Evolutionary conservation across 2,329 filamentous ascomycete species (phyloP).

Genomic region (Pseudogymnoascus sp.): DNA sequence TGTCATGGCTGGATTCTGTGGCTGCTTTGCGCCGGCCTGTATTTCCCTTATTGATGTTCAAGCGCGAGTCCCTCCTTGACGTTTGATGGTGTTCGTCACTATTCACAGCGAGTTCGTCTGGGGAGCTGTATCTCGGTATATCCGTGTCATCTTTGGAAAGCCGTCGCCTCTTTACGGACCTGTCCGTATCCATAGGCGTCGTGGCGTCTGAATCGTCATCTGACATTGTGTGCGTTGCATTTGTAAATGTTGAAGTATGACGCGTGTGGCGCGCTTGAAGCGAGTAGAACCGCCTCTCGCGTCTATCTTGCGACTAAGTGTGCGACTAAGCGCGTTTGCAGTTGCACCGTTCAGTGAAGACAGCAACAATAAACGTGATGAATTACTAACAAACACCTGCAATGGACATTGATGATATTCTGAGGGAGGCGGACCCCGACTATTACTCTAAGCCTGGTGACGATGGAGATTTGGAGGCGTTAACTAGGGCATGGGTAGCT

Average conservation of each 20-base stretch:
- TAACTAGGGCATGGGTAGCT: constrained; percentile 88
- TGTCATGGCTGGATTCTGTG: neutral
- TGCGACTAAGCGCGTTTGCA: neutral
- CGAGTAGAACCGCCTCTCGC: neutral
- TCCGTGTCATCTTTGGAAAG: constrained; percentile 33
- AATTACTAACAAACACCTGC: neutral
- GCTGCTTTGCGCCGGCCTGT: neutral
- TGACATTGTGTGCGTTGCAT: neutral
- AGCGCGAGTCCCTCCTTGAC: constrained; percentile 31
- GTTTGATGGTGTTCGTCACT: constrained; percentile 28
- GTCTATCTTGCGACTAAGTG: neutral
- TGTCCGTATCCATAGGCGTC: neutral
- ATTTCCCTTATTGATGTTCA: neutral
- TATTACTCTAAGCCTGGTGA: constrained; percentile 38
- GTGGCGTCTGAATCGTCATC: neutral
- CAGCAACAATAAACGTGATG: constrained; percentile 4
- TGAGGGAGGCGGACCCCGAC: constrained; percentile 60
- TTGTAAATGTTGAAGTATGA: neutral
- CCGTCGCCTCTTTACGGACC: constrained; percentile 21
- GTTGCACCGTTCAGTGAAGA: neutral
- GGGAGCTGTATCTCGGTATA: constrained; percentile 36
- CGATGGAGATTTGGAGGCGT: constrained; percentile 62
- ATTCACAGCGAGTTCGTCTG: constrained; percentile 33
- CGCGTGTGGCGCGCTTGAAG: neutral
- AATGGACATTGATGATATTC: constrained; percentile 79